A percentile compares a stretch with the other conserved stretches of the same genome.
Evolutionary conservation across 352 stramenopile species (phyloP).

Genomic region (Globisporangium alternatum): DNA sequence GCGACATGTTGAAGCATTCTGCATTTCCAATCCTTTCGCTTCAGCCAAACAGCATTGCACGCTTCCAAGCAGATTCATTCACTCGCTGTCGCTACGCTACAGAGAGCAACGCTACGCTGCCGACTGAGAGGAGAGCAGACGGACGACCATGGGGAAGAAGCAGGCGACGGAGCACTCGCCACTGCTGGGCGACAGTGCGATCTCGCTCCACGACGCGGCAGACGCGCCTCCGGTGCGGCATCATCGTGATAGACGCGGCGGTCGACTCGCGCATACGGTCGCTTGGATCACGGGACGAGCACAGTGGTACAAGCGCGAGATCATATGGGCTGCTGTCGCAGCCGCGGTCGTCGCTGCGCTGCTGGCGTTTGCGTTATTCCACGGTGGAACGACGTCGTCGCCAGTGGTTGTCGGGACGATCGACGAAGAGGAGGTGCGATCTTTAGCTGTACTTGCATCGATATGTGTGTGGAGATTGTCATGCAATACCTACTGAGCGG

Average conservation of each 20-base stretch:
- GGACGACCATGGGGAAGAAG: background rate
- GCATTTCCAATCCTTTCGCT: background rate
- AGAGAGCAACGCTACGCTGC: background rate
- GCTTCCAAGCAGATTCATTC: background rate
- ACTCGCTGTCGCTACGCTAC: background rate
- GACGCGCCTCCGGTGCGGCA: background rate
- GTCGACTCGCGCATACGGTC: background rate
- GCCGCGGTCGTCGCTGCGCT: background rate
- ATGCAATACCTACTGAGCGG: background rate
- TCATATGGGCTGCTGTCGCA: background rate
- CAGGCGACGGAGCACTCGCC: slow-evolving; percentile 21
- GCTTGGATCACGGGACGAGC: background rate
- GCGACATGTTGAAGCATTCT: slow-evolving; percentile 15
- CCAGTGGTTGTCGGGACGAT: background rate
- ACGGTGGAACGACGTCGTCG: background rate
- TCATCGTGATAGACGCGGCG: background rate
- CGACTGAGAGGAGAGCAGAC: background rate
- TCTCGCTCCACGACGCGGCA: slow-evolving; percentile 3
- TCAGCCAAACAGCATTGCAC: slow-evolving; percentile 1
- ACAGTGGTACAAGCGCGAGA: background rate
- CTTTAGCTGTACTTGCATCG: background rate
- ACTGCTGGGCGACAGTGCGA: slow-evolving; percentile 8
- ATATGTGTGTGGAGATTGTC: background rate
- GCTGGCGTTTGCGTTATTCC: background rate
- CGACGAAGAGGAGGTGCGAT: slow-evolving; percentile 8